Evolutionary conservation across 768 basidiomycete species (phyloP), one percentile per base, ranked within the genome.

Genomic region (Auricularia heimuer): DNA sequence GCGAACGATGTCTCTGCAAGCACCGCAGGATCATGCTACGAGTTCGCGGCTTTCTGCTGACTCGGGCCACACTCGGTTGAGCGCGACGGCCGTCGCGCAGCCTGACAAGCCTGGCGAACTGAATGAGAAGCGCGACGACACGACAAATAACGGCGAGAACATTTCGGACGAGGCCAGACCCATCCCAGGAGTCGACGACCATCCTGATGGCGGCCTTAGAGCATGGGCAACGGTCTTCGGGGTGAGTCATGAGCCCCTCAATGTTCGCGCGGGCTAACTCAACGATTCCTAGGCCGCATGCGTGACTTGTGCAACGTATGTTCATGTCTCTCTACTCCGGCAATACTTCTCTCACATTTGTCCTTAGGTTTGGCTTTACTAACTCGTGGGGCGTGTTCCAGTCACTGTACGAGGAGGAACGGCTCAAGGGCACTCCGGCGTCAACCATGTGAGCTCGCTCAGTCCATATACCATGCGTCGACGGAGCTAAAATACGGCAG

Each of bases 361-460:
- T 18, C n/a, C 33, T 54, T 35, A 83, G 82, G 8, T 85, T 89
- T 72, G 89, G 89, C 33, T 85, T 85, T 66, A 83, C 88, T 3
- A 90, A 88, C 68, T 64, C 62, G 18, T 66, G 63, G 47, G 35
- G 64, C 61, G 66, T 62, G 16, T 67, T 51, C 24, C 58, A 45
- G 45, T 35, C 54, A 24, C 54, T 58, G 29, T 67, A 67, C 47
- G 63, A 64, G 36, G 44, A 42, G 3, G 35, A 54, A 8, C 3
- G 37, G 24, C 37, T 67, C 10, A n/a, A 29, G 34, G 18, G 36
- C n/a, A 61, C 33, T 8, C 24, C 54, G 3, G 16, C 58, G 14
- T 64, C 66, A 4, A 44, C 37, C 14, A 67, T 39, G n/a, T 61
- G 81, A 86, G 0, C 89, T 87, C 87, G 0, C 89, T 87, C 87